Evolutionary conservation across 441 rosid genomes (phyloP), one percentile per base, ranked within the genome.

Genomic region (Pelargonium fulgidum): DNA sequence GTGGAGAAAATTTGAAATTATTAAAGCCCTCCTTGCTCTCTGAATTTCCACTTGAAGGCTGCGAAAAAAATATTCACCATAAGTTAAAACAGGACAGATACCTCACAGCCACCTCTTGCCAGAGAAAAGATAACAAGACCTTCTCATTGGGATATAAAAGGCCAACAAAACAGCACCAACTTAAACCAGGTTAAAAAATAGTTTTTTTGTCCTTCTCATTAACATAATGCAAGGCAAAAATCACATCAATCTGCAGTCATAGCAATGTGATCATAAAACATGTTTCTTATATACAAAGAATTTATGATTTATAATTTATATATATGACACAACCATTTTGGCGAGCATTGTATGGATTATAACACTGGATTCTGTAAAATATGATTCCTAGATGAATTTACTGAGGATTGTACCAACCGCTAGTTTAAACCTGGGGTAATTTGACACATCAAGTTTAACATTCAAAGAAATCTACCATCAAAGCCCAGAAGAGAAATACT

Each of bases 11-110:
- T 66, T 79, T 85, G 26, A 71, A 36, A 78, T 73, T 81, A 62
- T 77, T 77, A 73, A 79, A 69, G 79, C 82, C 85, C 66, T 68
- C 84, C 84, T 85, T 92, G 84, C 81, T 76, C 76, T 81, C 85
- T 56, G 78, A 75, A 72, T 67, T 71, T 62, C 78, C 83, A 73
- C 71, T 65, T 12, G 70, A 39, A 59, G 80, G 73, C 96, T 89
- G 89, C 74, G 80, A 33, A 39, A 59, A 68, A 22, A 61, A 58
- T 64, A 52, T 0, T 8, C 11, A 62, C 65, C 54, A 47, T 29
- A 29, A 29, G 36, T 29, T 29, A 29, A 29, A 29, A 29, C 36
- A 29, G 5, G 36, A 29, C 3, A 29, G 3, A 29, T 29, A 5
- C 36, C 36, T 29, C 36, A 29, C 36, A 29, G 36, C 36, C 5